phyloP scores from a whole-genome alignment of 495 filamentous ascomycete species.

The Cercophora newfieldiana region DNA sequence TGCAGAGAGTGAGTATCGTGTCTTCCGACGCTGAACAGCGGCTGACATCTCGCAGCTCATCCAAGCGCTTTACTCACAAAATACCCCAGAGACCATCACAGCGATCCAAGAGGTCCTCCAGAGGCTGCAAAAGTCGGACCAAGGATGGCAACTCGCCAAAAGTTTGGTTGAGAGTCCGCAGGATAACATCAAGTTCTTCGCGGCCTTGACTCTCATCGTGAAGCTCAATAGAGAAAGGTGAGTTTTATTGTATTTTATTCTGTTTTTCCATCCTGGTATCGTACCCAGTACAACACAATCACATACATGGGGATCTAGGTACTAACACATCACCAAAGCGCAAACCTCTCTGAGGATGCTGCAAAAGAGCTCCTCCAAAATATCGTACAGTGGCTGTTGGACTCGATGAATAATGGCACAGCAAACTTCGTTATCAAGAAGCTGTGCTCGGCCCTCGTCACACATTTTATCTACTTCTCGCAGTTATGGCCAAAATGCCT shows the following conservation, averaged over 20 bases:
- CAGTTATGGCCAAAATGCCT: constrained; percentile 68
- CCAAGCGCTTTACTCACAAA: constrained; percentile 70
- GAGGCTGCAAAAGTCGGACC: constrained; percentile 67
- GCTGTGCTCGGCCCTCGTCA: constrained; percentile 76
- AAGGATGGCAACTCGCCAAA: constrained; percentile 85
- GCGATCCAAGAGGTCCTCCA: constrained; percentile 77
- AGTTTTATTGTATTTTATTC: too few species aligned
- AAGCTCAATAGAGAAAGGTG: constrained; percentile 86
- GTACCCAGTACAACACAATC: too few species aligned
- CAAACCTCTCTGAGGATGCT: constrained; percentile 61
- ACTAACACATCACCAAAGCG: constrained; percentile 40
- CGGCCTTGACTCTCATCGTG: constrained; percentile 88
- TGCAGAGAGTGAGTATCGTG: constrained; percentile 34
- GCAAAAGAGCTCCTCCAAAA: constrained; percentile 64
- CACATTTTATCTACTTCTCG: constrained; percentile 73
- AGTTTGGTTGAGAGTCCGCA: constrained; percentile 63
- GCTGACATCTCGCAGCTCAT: constrained; percentile 45
- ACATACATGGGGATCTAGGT: background rate
- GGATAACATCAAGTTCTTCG: constrained; percentile 83
- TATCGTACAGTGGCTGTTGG: constrained; percentile 67
- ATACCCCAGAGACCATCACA: constrained; percentile 57
- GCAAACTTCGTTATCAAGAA: constrained; percentile 73
- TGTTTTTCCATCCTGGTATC: too few species aligned
- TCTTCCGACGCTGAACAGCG: background rate
- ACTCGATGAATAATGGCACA: constrained; percentile 57